Conservation (phyloP, 108 stramenopile species). For the Chaetoceros muelleri region DNA sequence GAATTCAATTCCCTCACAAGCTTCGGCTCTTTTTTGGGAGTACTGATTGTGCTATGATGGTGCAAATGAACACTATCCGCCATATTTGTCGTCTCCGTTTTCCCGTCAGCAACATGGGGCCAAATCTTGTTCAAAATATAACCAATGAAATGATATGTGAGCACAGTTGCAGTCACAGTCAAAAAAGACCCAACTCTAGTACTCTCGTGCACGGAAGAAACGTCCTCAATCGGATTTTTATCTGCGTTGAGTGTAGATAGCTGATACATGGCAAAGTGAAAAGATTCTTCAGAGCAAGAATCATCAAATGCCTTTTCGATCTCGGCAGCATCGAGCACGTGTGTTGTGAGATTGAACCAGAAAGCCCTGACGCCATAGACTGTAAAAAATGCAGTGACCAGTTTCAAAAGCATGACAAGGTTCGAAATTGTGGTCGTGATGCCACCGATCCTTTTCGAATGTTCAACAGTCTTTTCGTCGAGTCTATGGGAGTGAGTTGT, state of each 20-base stretch:
- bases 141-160: background rate
- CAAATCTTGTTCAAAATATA: background rate
- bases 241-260: too few relatives aligned
- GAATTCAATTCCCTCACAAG: background rate
- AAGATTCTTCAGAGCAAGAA: background rate
- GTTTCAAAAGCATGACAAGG: background rate
- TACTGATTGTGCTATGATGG: too few relatives aligned
- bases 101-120: background rate
- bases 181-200: background rate
- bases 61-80: too few relatives aligned
- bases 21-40: background rate
- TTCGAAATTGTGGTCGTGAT: background rate
- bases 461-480: too few relatives aligned
- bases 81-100: background rate
- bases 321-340: background rate
- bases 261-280: background rate
- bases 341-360: background rate
- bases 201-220: background rate
- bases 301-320: too few relatives aligned
- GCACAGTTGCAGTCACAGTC: background rate
- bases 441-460: background rate
- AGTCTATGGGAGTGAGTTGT: too few relatives aligned
- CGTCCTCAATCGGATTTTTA: background rate
- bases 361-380: background rate
- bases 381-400: background rate